Base-by-base conservation (phyloP, 2,329 filamentous ascomycete species). In the Penicillium brevicompactum region DNA sequence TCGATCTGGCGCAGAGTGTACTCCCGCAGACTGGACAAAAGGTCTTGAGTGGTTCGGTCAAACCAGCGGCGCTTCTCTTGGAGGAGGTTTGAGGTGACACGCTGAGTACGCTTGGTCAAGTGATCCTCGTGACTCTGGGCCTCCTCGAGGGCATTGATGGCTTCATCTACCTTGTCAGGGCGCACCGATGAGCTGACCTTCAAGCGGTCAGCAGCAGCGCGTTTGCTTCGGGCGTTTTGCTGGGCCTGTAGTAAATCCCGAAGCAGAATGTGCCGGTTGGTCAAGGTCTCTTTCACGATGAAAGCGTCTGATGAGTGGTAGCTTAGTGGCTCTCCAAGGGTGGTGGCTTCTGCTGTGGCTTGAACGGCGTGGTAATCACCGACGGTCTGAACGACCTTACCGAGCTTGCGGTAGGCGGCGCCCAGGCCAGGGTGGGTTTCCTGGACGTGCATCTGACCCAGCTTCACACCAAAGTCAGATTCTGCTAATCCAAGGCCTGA, bases 251-350 rank as follows among this genome's bases (percentile, higher is more conserved):
- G 78, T 56, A 97, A 87, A 69, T 99, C 94, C 56, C 94, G 91
- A 42, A 96, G 88, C 18, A 99, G 84, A 59, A 99, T 96, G 76
- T 99, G 94, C 11, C 94, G 90, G 77, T 99, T 99, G 4, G 94
- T 99, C 60, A 99, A 83, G 10, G 92, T 96, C 72, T 99, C 94
- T 75, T 99, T 99, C 63, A 97, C 94, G 66, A 97, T 96, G 71
- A 97, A 96, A 43, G 94, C 91, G 74, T 99, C 94, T 54, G 91
- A 88, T 43, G 92, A 96, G 76, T 97, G 92, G 71, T 97, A 97
- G 67, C 92, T 90, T 59, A 99, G 86, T 10, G 94, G 91, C 66
- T 99, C 94, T 44, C 91, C 92, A 48, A 99, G 83, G 1, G 93
- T 97, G 8, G 93, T 96, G 8, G 94, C 94, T 78, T 99, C 93